Percentiles rank a stretch among this genome's conserved stretches.
These are phyloP conservation scores for Phaeoacremonium minimum DNA, from an alignment of 2,329 filamentous ascomycete species.

Conservation along the genomic window DNA sequence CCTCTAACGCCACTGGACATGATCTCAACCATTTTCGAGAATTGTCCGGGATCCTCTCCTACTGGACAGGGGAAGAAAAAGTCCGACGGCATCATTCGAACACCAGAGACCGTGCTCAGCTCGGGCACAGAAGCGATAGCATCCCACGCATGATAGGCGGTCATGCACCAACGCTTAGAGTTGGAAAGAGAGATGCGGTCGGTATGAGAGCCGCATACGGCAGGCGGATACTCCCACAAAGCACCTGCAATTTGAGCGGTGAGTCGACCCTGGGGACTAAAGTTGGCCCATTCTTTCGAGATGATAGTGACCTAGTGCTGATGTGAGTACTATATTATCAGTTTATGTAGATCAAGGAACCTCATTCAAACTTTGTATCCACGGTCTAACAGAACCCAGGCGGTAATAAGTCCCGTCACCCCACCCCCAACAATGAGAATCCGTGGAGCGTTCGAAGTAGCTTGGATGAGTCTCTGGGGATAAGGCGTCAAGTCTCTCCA, in stretches of 20 bases:
- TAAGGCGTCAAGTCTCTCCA: constrained; percentile 9
- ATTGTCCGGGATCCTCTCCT: constrained; percentile 24
- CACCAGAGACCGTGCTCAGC: constrained; percentile 25
- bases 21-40: constrained; percentile 33
- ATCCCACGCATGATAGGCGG: constrained; percentile 34
- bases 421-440: constrained; percentile 8
- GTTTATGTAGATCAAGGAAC: too few relatives aligned
- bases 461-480: constrained; percentile 6
- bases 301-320: constrained; percentile 41
- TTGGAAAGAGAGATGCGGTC: constrained; percentile 31
- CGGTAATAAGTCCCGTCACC: constrained; percentile 21
- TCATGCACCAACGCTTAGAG: constrained; percentile 35
- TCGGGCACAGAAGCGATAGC: constrained; percentile 27
- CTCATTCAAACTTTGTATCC: too few relatives aligned
- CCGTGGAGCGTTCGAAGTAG: constrained; percentile 5
- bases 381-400: constrained; percentile 37
- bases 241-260: constrained; percentile 42
- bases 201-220: constrained; percentile 36
- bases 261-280: constrained; percentile 26
- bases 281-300: constrained; percentile 33
- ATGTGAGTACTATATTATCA: too few relatives aligned
- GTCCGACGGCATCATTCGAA: constrained; percentile 29
- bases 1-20: constrained; percentile 30
- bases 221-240: constrained; percentile 40
- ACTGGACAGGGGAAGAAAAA: constrained; percentile 32